Evolutionary conservation across 805 yeast genomes (phyloP).

Genomic region (Candida takata): DNA sequence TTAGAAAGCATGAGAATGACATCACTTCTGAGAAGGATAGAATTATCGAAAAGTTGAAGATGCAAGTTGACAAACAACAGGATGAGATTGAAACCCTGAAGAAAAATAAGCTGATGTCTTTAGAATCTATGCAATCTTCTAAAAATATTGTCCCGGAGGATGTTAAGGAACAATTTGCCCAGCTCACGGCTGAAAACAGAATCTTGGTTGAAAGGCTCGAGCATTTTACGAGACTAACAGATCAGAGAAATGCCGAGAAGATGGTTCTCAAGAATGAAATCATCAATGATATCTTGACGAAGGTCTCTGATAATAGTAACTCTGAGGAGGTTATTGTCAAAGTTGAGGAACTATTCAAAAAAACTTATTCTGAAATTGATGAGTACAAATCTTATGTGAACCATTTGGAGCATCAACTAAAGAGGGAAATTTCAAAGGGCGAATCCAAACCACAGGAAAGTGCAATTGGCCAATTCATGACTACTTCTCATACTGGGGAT

Average conservation of each 20-base stretch:
- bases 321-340: constrained; percentile 37
- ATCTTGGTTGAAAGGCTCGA: constrained; percentile 61
- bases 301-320: constrained; percentile 13
- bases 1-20: constrained; percentile 40
- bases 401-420: constrained; percentile 51
- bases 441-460: neutral
- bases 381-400: constrained; percentile 53
- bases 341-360: constrained; percentile 40
- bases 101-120: constrained; percentile 5
- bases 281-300: constrained; percentile 48
- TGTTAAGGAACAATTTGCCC: constrained; percentile 29
- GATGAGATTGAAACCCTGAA: constrained; percentile 40
- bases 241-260: constrained; percentile 47
- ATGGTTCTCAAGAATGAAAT: constrained; percentile 53
- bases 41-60: constrained; percentile 47
- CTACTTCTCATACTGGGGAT: constrained; percentile 10
- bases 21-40: constrained; percentile 39
- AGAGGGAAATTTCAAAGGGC: constrained; percentile 12
- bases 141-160: constrained; percentile 8
- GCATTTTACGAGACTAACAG: constrained; percentile 59
- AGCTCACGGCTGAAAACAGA: constrained; percentile 55
- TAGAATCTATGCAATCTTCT: constrained; percentile 5
- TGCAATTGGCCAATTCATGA: constrained; percentile 4
- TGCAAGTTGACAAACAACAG: constrained; percentile 56
- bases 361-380: constrained; percentile 44